A percentile compares a stretch with the other conserved stretches of the same genome.
These are phyloP conservation scores for Saccharum officinarum DNA, from an alignment of 176 grass and related monocot genomes.

Conservation along the genomic window DNA sequence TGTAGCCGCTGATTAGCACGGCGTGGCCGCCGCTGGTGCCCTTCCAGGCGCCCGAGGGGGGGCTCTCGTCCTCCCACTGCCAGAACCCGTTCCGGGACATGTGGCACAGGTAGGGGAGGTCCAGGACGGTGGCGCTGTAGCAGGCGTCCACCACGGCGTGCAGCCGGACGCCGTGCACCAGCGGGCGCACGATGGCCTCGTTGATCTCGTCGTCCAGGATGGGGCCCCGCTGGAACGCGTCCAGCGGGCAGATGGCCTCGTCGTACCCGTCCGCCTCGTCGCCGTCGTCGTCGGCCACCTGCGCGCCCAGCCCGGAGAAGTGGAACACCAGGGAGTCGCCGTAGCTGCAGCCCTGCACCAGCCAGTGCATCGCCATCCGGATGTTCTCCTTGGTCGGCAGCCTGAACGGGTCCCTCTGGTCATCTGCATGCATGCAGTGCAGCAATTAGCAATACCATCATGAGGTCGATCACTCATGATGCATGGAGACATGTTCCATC, in stretches of 20 bases:
- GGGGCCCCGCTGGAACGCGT: conserved; percentile 58
- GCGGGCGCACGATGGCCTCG: conserved; percentile 68
- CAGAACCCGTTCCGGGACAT: conserved; percentile 35
- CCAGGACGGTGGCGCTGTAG: conserved; percentile 87
- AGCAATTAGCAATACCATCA: too few relatives aligned
- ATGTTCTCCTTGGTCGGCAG: conserved; percentile 81
- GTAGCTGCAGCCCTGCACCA: conserved; percentile 63
- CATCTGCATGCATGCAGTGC: conserved; percentile 38
- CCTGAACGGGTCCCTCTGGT: conserved; percentile 55
- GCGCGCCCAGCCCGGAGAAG: conserved; percentile 78
- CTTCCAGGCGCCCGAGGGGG: conserved; percentile 21
- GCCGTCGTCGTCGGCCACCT: conserved; percentile 65
- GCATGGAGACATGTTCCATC: too few relatives aligned
- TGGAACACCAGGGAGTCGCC: conserved; percentile 95
- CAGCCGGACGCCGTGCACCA: conserved; percentile 62
- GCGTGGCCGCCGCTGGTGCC: conserved; percentile 50
- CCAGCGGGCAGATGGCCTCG: conserved; percentile 87
- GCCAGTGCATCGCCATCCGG: conserved; percentile 81
- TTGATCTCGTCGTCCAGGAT: conserved; percentile 97
- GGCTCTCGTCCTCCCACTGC: conserved; percentile 49
- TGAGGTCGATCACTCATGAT: too few relatives aligned
- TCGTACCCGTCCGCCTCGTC: conserved; percentile 85
- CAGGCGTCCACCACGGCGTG: conserved; percentile 86
- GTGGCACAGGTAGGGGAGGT: conserved; percentile 73
- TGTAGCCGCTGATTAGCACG: conserved; percentile 54